Percentiles rank a stretch among this genome's conserved stretches.
phyloP scores from a whole-genome alignment of 2,329 filamentous ascomycete genomes.

The Fusarium pilosicola region DNA sequence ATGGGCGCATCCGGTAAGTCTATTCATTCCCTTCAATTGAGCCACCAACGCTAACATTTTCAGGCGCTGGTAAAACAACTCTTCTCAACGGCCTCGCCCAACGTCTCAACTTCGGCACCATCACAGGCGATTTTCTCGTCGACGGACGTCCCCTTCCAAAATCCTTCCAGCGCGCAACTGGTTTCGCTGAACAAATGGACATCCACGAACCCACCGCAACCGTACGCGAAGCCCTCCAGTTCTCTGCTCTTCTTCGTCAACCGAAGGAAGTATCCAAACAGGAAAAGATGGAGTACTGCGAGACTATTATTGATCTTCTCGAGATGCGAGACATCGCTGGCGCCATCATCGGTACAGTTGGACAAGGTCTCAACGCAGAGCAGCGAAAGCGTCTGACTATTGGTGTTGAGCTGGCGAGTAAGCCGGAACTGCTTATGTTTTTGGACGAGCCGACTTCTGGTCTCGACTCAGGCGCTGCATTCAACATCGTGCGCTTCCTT shows the following conservation, averaged over 20 bases:
- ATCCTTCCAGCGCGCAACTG: conserved; percentile 83
- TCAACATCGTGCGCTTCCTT: conserved; percentile 70
- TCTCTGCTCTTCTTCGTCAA: conserved; percentile 73
- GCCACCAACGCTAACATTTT: rapidly evolving
- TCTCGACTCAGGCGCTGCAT: conserved; percentile 67
- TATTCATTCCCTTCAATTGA: not conserved
- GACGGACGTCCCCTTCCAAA: conserved; percentile 76
- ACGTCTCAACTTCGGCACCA: conserved; percentile 79
- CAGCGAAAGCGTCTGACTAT: conserved; percentile 67
- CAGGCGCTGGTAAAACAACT: conserved; percentile 74
- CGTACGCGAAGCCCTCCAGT: conserved; percentile 72
- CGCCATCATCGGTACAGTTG: conserved; percentile 68
- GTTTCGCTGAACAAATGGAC: conserved; percentile 73
- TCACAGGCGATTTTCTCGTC: conserved; percentile 82
- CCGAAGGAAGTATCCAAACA: conserved; percentile 63
- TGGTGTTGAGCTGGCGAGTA: conserved; percentile 65
- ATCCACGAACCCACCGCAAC: conserved; percentile 74
- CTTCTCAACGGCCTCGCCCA: conserved; percentile 78
- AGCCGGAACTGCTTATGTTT: conserved; percentile 70
- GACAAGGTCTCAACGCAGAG: conserved; percentile 69
- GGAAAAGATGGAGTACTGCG: conserved; percentile 75
- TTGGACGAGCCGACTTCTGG: conserved; percentile 71
- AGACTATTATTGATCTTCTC: conserved; percentile 73
- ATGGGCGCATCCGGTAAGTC: conserved; percentile 69
- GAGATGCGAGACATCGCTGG: conserved; percentile 75